Conservation (phyloP, 176 grass and related monocot species). For the Stipa capillata region DNA sequence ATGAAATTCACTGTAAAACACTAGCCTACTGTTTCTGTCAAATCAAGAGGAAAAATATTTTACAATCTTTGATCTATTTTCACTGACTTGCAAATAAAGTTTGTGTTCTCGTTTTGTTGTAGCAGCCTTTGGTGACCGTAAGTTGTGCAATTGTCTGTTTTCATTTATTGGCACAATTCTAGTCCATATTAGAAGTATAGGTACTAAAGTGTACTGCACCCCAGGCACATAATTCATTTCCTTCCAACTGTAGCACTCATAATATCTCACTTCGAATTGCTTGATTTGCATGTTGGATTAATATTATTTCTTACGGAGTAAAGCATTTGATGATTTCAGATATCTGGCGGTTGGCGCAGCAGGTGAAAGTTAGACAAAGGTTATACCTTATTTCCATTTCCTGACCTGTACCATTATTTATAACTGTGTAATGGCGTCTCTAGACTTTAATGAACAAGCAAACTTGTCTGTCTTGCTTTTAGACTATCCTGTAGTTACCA, state of each 20-base stretch:
- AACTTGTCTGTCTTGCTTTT: neutral
- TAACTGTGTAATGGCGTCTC: neutral
- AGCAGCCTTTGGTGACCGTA: neutral
- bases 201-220: neutral
- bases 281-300: neutral
- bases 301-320: neutral
- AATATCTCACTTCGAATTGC: neutral
- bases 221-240: neutral
- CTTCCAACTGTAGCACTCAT: neutral
- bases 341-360: slow-evolving; percentile 81
- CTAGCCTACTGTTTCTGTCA: neutral
- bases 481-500: neutral
- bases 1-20: neutral
- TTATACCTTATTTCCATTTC: slow-evolving; percentile 13
- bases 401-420: neutral
- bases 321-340: slow-evolving; percentile 59
- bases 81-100: neutral
- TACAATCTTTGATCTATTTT: neutral
- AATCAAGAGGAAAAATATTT: neutral
- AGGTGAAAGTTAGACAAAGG: slow-evolving; percentile 99
- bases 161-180: neutral
- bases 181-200: neutral
- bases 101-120: neutral
- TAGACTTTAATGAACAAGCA: neutral
- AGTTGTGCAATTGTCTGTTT: neutral